Evolutionary conservation across 78 protist genomes (phyloP).

Genomic region (Dictyostelium citrinum): DNA sequence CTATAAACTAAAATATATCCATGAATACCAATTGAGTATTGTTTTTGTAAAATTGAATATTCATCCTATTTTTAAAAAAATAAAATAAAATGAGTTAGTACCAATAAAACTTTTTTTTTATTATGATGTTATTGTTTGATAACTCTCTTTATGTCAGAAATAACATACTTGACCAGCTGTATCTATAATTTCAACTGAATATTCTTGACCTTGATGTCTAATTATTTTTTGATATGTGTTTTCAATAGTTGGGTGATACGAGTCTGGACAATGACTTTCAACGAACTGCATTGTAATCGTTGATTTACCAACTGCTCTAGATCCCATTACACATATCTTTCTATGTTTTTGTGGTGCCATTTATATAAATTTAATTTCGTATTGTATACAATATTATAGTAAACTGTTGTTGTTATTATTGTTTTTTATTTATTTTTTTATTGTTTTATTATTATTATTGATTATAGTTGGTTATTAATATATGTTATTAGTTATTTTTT

Average conservation of each 20-base stretch:
- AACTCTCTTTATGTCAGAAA: not conserved
- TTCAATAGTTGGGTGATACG: constrained; percentile 90
- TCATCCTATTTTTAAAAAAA: constrained; percentile 82
- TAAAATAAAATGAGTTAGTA: not conserved
- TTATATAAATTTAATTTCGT: not conserved
- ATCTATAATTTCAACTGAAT: constrained; percentile 78
- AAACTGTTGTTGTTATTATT: not conserved
- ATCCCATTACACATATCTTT: constrained; percentile 82
- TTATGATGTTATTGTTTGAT: not conserved
- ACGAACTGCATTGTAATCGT: constrained; percentile 83
- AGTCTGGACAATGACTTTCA: constrained; percentile 77
- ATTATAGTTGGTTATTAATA: too few species aligned
- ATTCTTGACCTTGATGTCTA: constrained; percentile 32
- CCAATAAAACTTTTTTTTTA: not conserved
- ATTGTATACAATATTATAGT: not conserved
- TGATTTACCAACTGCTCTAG: constrained; percentile 86
- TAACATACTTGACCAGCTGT: constrained; percentile 84
- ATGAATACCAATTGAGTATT: constrained; percentile 84
- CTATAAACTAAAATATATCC: constrained; percentile 90
- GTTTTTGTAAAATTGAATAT: constrained; percentile 78
- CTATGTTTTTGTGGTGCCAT: constrained; percentile 75
- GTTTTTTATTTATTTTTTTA: not conserved
- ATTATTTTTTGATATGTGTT: constrained; percentile 77
- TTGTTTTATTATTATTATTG: not conserved
- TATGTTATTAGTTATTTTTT: not conserved